Conservation (phyloP, 2,329 filamentous ascomycete species). For the Botrytis elliptica region DNA sequence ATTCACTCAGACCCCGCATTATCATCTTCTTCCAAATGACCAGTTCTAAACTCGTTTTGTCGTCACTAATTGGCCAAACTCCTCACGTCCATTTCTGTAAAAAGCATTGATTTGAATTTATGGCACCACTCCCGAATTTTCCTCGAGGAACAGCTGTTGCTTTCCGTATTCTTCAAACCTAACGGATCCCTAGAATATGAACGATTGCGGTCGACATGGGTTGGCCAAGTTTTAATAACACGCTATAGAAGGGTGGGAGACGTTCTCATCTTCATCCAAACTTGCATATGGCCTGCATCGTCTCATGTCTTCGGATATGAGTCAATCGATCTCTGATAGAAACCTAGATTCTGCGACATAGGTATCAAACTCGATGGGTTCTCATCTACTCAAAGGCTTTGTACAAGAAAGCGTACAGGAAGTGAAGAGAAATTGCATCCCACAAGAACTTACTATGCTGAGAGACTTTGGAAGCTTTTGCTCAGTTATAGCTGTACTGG, state of each 20-base stretch:
- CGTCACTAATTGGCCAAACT: not conserved
- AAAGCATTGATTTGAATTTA: not conserved
- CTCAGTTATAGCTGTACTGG: not conserved
- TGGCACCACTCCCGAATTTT: not conserved
- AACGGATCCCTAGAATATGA: not conserved
- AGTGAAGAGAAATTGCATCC: not conserved
- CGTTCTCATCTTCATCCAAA: not conserved
- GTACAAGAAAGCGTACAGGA: not conserved
- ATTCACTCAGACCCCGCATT: not conserved
- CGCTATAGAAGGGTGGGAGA: too few relatives aligned
- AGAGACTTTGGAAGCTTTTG: not conserved
- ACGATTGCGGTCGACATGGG: not conserved
- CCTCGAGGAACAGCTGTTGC: not conserved
- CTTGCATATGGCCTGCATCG: too few relatives aligned
- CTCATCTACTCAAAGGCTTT: not conserved
- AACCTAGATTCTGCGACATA: not conserved
- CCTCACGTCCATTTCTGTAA: not conserved
- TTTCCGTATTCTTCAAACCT: not conserved
- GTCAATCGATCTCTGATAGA: not conserved
- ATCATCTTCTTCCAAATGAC: not conserved
- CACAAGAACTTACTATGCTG: too few relatives aligned
- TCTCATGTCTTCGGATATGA: not conserved
- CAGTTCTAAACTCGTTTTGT: not conserved
- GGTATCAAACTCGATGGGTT: not conserved
- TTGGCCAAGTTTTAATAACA: not conserved